phyloP scores from a whole-genome alignment of 306 rosid genomes.

The Gastrolobium bilobum region DNA sequence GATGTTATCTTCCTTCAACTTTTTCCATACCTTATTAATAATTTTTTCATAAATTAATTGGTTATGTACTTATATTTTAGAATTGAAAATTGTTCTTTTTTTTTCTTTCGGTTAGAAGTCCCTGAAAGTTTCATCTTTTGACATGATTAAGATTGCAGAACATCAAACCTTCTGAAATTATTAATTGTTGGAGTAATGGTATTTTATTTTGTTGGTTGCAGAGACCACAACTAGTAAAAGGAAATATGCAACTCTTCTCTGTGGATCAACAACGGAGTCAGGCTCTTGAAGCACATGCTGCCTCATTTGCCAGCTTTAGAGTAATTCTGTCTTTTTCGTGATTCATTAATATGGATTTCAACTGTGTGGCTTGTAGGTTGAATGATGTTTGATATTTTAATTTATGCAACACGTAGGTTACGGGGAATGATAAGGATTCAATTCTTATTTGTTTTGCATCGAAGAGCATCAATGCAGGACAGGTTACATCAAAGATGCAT shows the following conservation, averaged over 20 bases:
- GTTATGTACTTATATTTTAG: constrained; percentile 4
- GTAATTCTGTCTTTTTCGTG: constrained; percentile 51
- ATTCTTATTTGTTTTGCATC: constrained; percentile 81
- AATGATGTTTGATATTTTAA: constrained; percentile 27
- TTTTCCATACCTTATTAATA: background rate
- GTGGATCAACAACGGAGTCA: constrained; percentile 89
- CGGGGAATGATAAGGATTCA: constrained; percentile 80
- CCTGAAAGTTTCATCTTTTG: constrained; percentile 20
- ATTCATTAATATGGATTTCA: constrained; percentile 39
- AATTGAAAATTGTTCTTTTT: constrained; percentile 5
- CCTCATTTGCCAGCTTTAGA: constrained; percentile 76
- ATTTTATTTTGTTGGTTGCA: constrained; percentile 45
- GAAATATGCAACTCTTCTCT: constrained; percentile 90
- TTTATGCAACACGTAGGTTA: constrained; percentile 59
- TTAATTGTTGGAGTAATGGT: constrained; percentile 35
- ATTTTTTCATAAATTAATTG: background rate
- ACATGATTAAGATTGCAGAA: constrained; percentile 30
- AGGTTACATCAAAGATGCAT: constrained; percentile 81
- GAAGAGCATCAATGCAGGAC: constrained; percentile 79
- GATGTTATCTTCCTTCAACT: background rate
- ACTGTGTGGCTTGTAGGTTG: constrained; percentile 38
- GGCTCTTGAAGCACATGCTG: constrained; percentile 95
- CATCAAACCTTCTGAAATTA: constrained; percentile 23
- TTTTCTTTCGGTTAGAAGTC: background rate
- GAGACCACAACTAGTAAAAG: constrained; percentile 88